Evolutionary conservation across 352 stramenopile species (phyloP).

Genomic region (Pythium sukuiense): DNA sequence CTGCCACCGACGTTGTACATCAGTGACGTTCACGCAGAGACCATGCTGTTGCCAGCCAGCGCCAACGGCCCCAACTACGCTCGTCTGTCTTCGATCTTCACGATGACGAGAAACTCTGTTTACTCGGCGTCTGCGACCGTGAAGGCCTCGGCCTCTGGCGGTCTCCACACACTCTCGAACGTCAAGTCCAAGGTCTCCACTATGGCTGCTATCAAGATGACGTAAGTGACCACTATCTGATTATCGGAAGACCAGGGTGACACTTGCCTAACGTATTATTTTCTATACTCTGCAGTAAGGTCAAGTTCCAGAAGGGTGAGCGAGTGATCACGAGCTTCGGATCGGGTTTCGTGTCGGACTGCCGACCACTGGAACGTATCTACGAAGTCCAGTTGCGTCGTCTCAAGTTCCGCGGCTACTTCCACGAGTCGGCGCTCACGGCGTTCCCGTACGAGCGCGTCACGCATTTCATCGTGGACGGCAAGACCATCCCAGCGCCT

Average conservation of each 20-base stretch:
- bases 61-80: constrained; percentile 33
- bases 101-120: constrained; percentile 67
- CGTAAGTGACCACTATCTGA: constrained; percentile 36
- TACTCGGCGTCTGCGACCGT: constrained; percentile 64
- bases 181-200: constrained; percentile 69
- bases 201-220: constrained; percentile 72
- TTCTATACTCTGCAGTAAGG: constrained; percentile 35
- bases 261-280: not conserved
- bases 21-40: constrained; percentile 29
- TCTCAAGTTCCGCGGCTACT: constrained; percentile 67
- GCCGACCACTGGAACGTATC: constrained; percentile 60
- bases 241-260: not conserved
- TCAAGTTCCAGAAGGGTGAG: constrained; percentile 74
- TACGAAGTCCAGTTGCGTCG: constrained; percentile 82
- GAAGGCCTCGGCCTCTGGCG: constrained; percentile 56
- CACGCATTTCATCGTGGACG: constrained; percentile 84
- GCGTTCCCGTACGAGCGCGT: constrained; percentile 84
- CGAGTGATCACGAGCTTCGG: constrained; percentile 76
- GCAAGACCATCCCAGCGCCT: constrained; percentile 59
- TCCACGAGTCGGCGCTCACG: constrained; percentile 63
- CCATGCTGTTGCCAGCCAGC: constrained; percentile 33
- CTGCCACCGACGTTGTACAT: constrained; percentile 28
- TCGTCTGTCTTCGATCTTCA: constrained; percentile 76
- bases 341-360: constrained; percentile 74
- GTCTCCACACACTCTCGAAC: constrained; percentile 57